Evolutionary conservation across 192 early-diverging fungal genomes (phyloP).

Genomic region (Linnemannia exigua): DNA sequence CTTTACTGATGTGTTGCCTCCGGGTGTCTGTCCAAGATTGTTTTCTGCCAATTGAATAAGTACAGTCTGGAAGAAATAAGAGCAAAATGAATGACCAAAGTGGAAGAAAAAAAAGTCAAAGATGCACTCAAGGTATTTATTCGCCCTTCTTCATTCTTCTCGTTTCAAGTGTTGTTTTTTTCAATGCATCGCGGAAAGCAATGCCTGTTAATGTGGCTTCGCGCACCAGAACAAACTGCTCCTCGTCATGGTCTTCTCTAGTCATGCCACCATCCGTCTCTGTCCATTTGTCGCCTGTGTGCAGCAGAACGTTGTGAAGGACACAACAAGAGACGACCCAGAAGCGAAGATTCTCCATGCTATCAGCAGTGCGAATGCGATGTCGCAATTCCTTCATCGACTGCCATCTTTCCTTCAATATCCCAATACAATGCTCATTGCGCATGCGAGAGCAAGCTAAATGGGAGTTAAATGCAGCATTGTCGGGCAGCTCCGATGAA

Average conservation of each 20-base stretch:
- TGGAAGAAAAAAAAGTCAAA: too few species aligned
- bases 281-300: not conserved
- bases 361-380: not conserved
- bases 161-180: conserved; percentile 3
- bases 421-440: not conserved
- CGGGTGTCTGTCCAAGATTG: too few species aligned
- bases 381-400: conserved; percentile 1
- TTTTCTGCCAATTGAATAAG: too few species aligned
- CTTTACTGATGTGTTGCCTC: too few species aligned
- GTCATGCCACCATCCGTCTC: not conserved
- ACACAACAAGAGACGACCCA: not conserved
- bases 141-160: too few species aligned
- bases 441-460: not conserved
- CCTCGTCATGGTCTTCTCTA: not conserved
- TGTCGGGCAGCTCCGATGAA: not conserved
- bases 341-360: not conserved
- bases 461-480: not conserved
- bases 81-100: too few species aligned
- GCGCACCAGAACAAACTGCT: not conserved
- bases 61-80: too few species aligned
- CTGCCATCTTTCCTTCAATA: not conserved
- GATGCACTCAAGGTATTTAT: too few species aligned
- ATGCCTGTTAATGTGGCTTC: conserved; percentile 3
- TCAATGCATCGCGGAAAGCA: conserved; percentile 13
- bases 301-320: not conserved